A percentile compares a stretch with the other conserved stretches of the same genome.
phyloP scores from a whole-genome alignment of 352 stramenopile genomes.

The Globisporangium radiosum region DNA sequence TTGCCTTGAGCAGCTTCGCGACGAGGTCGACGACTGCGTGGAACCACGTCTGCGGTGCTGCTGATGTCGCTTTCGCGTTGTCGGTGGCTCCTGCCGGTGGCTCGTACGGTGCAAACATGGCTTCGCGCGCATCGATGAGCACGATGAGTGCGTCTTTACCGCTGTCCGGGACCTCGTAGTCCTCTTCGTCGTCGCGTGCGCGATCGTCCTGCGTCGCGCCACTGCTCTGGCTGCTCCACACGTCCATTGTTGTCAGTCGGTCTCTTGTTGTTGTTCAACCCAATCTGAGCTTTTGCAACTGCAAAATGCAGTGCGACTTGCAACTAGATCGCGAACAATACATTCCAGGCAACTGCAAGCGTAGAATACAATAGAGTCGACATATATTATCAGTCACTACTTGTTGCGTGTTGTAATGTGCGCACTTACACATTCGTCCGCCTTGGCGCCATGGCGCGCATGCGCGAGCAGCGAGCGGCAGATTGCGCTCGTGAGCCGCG shows the following conservation, averaged over 20 bases:
- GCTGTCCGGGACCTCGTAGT: slow-evolving; percentile 48
- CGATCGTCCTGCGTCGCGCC: neutral
- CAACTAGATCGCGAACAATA: too few relatives aligned
- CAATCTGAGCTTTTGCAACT: neutral
- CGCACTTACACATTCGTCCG: neutral
- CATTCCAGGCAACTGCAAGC: too few relatives aligned
- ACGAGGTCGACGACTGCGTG: slow-evolving; percentile 63
- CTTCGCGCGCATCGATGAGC: slow-evolving; percentile 59
- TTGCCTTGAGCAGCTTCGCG: slow-evolving; percentile 65
- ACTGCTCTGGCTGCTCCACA: neutral
- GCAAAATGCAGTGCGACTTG: too few relatives aligned
- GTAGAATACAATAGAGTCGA: too few relatives aligned
- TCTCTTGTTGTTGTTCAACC: neutral
- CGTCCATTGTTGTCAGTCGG: neutral
- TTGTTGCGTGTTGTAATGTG: too few relatives aligned
- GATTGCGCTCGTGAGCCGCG: slow-evolving; percentile 42
- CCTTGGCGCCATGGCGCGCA: slow-evolving; percentile 7
- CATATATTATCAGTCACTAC: too few relatives aligned
- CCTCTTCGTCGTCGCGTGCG: slow-evolving; percentile 34
- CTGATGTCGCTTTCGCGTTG: slow-evolving; percentile 7
- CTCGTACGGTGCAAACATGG: slow-evolving; percentile 56
- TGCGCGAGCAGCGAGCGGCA: slow-evolving; percentile 20
- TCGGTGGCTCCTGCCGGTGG: neutral
- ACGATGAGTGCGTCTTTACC: slow-evolving; percentile 77
- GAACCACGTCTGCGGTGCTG: slow-evolving; percentile 51